Conservation (phyloP, 192 early-diverging fungal genomes). For the Backusella sp. region DNA sequence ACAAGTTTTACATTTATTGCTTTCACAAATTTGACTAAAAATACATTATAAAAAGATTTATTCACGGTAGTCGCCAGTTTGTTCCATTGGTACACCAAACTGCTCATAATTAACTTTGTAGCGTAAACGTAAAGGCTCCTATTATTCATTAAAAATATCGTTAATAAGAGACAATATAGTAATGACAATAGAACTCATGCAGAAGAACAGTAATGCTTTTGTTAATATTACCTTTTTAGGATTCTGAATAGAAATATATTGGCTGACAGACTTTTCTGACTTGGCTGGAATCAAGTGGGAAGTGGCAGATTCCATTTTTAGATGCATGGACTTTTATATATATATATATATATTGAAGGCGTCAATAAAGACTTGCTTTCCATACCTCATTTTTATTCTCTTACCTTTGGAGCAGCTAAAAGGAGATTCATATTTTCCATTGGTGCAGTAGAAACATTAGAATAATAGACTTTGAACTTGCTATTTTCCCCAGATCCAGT, state of each 20-base stretch:
- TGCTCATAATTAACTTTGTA: slow-evolving; percentile 48
- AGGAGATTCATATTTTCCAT: slow-evolving; percentile 41
- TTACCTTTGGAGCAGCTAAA: slow-evolving; percentile 47
- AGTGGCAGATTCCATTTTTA: slow-evolving; percentile 42
- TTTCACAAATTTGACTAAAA: background rate
- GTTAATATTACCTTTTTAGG: slow-evolving; percentile 11
- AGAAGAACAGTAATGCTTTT: background rate
- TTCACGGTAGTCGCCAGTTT: slow-evolving; percentile 28
- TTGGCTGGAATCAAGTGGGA: slow-evolving; percentile 39
- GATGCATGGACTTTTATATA: background rate
- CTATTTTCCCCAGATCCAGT: background rate
- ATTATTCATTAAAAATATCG: background rate
- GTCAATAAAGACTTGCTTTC: background rate
- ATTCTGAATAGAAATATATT: slow-evolving; percentile 36
- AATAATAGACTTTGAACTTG: slow-evolving; percentile 39
- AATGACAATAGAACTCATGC: background rate
- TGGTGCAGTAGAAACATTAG: slow-evolving; percentile 44
- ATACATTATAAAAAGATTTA: background rate
- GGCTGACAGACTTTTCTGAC: slow-evolving; percentile 32
- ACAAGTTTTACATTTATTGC: background rate
- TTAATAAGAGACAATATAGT: background rate
- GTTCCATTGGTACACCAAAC: slow-evolving; percentile 43
- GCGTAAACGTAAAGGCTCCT: slow-evolving; percentile 31
- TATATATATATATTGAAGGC: background rate
- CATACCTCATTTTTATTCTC: background rate